These are phyloP conservation scores for Kodamaea neixiangensis DNA, from an alignment of 805 yeast species.

Conservation along the genomic window DNA sequence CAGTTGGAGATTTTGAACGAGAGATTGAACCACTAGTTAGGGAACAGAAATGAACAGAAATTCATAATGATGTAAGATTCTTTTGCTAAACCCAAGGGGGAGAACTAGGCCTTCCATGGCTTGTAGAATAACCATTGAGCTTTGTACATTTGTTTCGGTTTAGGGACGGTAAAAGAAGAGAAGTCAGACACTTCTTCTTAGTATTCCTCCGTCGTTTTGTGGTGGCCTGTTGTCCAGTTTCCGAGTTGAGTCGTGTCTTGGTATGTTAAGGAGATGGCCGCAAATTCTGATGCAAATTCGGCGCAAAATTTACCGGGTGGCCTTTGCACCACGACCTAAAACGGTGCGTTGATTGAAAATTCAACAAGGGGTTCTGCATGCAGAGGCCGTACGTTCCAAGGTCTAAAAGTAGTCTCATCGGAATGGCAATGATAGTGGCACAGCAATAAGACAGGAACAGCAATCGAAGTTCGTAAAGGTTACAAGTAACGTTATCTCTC, in stretches of 20 bases:
- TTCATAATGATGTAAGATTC: background rate
- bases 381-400: background rate
- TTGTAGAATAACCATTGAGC: background rate
- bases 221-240: background rate
- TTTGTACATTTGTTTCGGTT: background rate
- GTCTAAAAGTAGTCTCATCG: background rate
- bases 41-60: background rate
- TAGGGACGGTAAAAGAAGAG: background rate
- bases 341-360: background rate
- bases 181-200: too few species aligned
- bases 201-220: too few species aligned
- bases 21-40: constrained; percentile 5
- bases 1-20: constrained; percentile 38
- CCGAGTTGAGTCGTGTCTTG: background rate
- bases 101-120: background rate
- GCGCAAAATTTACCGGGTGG: too few species aligned
- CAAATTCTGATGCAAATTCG: background rate
- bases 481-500: too few species aligned
- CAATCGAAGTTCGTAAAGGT: too few species aligned
- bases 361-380: too few species aligned
- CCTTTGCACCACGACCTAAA: background rate
- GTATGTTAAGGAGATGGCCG: background rate
- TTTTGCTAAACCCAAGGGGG: background rate
- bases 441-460: too few species aligned
- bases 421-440: too few species aligned